phyloP scores from a whole-genome alignment of 306 rosid genomes.

The Canavalia ensiformis region DNA sequence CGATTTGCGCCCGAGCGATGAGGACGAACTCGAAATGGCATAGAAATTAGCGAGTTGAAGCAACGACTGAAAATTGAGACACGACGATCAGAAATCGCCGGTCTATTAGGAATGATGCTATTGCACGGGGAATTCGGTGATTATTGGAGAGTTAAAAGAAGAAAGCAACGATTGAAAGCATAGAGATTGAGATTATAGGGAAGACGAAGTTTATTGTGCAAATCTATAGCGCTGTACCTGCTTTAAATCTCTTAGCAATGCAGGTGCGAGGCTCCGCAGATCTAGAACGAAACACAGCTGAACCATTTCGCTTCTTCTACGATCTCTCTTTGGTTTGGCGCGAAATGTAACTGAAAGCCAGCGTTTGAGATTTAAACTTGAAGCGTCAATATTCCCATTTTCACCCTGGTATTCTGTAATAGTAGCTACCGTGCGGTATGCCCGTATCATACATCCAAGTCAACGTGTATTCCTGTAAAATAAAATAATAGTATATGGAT shows the following conservation, averaged over 20 bases:
- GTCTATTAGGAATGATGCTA: slow-evolving; percentile 15
- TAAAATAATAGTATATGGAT: too few relatives aligned
- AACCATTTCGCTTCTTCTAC: slow-evolving; percentile 60
- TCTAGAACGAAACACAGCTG: slow-evolving; percentile 77
- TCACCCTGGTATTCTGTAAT: background rate
- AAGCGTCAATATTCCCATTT: background rate
- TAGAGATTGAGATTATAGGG: slow-evolving; percentile 6
- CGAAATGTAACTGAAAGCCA: slow-evolving; percentile 29
- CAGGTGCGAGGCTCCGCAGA: slow-evolving; percentile 69
- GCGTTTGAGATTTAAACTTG: slow-evolving; percentile 38
- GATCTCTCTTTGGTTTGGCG: slow-evolving; percentile 54
- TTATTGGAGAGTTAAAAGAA: background rate
- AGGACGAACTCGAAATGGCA: slow-evolving; percentile 59
- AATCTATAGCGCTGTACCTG: slow-evolving; percentile 55
- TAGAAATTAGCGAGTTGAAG: slow-evolving; percentile 82
- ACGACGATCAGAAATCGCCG: slow-evolving; percentile 35
- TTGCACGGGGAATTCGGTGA: background rate
- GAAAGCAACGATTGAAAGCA: background rate
- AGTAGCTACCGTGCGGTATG: background rate
- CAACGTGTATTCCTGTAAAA: too few relatives aligned
- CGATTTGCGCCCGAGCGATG: slow-evolving; percentile 47
- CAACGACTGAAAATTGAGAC: slow-evolving; percentile 62
- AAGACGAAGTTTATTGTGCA: slow-evolving; percentile 5
- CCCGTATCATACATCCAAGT: too few relatives aligned
- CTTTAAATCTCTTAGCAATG: slow-evolving; percentile 63